A percentile compares a stretch with the other conserved stretches of the same genome.
Conservation (phyloP, 768 basidiomycete genomes). For the Termitomyces sp. region DNA sequence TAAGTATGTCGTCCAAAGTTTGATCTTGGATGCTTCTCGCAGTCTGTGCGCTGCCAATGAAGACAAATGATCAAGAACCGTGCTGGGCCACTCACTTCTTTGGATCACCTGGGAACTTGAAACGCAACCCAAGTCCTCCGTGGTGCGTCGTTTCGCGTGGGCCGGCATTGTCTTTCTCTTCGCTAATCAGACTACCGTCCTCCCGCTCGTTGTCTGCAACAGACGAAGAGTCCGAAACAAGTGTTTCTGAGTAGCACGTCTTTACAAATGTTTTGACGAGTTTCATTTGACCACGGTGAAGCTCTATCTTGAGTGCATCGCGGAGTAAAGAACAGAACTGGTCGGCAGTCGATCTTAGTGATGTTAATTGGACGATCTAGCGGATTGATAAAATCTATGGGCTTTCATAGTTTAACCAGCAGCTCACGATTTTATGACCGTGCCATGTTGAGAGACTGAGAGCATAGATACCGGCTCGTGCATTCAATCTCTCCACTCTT, state of each 20-base stretch:
- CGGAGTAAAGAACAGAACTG: conserved; percentile 87
- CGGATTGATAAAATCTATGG: conserved; percentile 1
- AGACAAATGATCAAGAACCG: neutral
- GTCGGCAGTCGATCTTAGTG: conserved; percentile 88
- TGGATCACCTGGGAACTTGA: conserved; percentile 89
- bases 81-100: conserved; percentile 58
- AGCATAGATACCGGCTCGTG: conserved; percentile 94
- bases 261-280: conserved; percentile 83
- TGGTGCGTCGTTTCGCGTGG: conserved; percentile 55
- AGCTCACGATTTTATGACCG: conserved; percentile 82
- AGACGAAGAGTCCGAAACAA: conserved; percentile 53
- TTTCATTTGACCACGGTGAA: conserved; percentile 93
- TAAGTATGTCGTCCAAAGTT: conserved; percentile 90
- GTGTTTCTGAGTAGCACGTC: conserved; percentile 92
- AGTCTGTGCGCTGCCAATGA: conserved; percentile 39
- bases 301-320: conserved; percentile 82
- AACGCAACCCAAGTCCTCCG: conserved; percentile 74
- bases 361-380: conserved; percentile 91
- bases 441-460: conserved; percentile 93
- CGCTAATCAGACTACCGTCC: conserved; percentile 56
- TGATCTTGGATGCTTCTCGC: conserved; percentile 89
- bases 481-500: conserved; percentile 90
- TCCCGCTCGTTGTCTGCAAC: conserved; percentile 65
- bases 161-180: conserved; percentile 42
- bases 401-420: neutral